A percentile compares a stretch with the other conserved stretches of the same genome.
These are phyloP conservation scores for Thelonectria olida DNA, from an alignment of 2,329 filamentous ascomycete genomes.

Conservation along the genomic window DNA sequence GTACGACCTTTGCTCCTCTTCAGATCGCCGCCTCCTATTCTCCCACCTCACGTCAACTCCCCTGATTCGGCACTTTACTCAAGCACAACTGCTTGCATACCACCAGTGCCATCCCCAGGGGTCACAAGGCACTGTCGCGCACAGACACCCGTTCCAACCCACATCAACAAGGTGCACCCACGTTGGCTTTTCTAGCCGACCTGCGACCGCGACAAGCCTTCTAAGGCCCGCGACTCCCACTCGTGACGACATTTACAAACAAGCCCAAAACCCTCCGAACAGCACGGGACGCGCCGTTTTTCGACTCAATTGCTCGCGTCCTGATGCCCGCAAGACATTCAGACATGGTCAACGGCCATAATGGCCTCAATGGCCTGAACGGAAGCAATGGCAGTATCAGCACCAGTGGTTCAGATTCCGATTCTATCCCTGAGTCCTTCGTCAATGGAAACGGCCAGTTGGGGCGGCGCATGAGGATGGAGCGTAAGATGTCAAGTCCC, in stretches of 20 bases:
- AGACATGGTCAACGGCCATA: constrained; percentile 37
- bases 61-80: background rate
- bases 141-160: constrained; percentile 9
- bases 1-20: background rate
- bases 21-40: background rate
- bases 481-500: constrained; percentile 68
- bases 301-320: constrained; percentile 15
- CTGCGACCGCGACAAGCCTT: constrained; percentile 2
- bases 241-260: constrained; percentile 20
- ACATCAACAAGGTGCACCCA: constrained; percentile 27
- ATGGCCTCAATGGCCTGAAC: constrained; percentile 30
- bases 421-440: constrained; percentile 38
- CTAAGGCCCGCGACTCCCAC: constrained; percentile 14
- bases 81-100: background rate
- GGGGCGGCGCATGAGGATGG: constrained; percentile 50
- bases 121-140: constrained; percentile 22
- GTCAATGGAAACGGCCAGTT: constrained; percentile 48
- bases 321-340: constrained; percentile 34
- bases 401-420: constrained; percentile 30
- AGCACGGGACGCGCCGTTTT: constrained; percentile 20
- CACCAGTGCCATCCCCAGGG: background rate
- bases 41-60: background rate
- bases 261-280: constrained; percentile 4
- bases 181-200: constrained; percentile 11
- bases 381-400: constrained; percentile 20